Evolutionary conservation across 164 flowering plant species (phyloP).

Genomic region (Vitis riparia): DNA sequence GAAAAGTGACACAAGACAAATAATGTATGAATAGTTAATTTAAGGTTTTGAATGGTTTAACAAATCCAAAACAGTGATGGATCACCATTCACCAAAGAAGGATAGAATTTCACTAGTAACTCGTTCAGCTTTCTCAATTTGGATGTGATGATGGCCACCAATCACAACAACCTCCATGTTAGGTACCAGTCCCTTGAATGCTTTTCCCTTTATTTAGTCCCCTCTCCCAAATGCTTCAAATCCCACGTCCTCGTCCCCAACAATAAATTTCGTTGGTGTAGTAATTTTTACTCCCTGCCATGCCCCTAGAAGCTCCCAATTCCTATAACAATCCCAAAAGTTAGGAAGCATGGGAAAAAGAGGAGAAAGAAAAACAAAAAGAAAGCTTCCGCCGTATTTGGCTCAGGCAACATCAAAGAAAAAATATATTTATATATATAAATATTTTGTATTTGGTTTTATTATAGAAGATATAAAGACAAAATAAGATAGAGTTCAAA

Average conservation of each 20-base stretch:
- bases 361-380: too few relatives aligned
- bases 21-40: too few relatives aligned
- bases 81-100: constrained; percentile 10
- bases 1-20: too few relatives aligned
- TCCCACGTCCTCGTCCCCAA: constrained; percentile 27
- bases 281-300: constrained; percentile 34
- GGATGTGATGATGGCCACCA: constrained; percentile 28
- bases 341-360: too few relatives aligned
- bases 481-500: too few relatives aligned
- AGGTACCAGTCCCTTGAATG: constrained; percentile 18
- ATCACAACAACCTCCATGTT: constrained; percentile 23
- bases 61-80: too few relatives aligned
- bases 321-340: constrained; percentile 6
- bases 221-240: constrained; percentile 21
- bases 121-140: constrained; percentile 22
- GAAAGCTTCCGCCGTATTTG: too few relatives aligned
- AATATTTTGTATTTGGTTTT: too few relatives aligned
- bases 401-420: too few relatives aligned
- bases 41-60: too few relatives aligned
- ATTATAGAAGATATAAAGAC: too few relatives aligned
- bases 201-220: constrained; percentile 20
- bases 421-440: too few relatives aligned
- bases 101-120: constrained; percentile 24
- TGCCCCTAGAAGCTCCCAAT: constrained; percentile 28
- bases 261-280: constrained; percentile 27